Conservation (phyloP, 2,329 filamentous ascomycete species). For the Fusarium liriodendri region DNA sequence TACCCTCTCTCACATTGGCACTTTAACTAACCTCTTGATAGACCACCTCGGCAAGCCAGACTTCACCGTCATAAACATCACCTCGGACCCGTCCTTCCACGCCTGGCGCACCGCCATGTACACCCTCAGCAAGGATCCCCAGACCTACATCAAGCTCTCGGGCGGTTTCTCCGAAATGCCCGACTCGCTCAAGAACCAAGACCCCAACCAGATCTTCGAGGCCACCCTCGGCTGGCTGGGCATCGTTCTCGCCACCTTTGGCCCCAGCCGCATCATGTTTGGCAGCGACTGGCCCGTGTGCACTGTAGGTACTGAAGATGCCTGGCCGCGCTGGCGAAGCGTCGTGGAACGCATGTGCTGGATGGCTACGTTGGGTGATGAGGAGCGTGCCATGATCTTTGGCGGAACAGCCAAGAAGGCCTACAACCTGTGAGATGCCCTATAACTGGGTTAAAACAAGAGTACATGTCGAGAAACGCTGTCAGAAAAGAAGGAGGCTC, state of each 20-base stretch:
- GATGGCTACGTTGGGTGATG: constrained; percentile 69
- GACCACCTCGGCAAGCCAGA: constrained; percentile 94
- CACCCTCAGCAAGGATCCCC: constrained; percentile 71
- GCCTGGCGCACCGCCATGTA: constrained; percentile 78
- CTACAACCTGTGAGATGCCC: constrained; percentile 64
- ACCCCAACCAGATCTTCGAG: constrained; percentile 69
- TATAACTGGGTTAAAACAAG: not conserved
- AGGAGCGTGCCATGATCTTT: constrained; percentile 77
- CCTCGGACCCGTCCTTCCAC: constrained; percentile 67
- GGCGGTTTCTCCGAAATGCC: constrained; percentile 86
- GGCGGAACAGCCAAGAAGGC: constrained; percentile 77
- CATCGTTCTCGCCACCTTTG: constrained; percentile 78
- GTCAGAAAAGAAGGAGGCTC: not conserved
- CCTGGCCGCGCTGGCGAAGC: constrained; percentile 81
- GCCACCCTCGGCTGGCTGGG: constrained; percentile 77
- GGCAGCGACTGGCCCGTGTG: constrained; percentile 95
- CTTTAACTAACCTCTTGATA: constrained; percentile 50
- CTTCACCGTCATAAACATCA: constrained; percentile 70
- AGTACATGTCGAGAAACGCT: not conserved
- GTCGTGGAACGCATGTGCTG: constrained; percentile 76
- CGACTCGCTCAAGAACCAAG: constrained; percentile 59
- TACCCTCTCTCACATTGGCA: not conserved
- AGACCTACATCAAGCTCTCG: constrained; percentile 91
- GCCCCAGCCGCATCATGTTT: constrained; percentile 82
- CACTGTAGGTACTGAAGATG: constrained; percentile 69